Evolutionary conservation across 805 yeast genomes (phyloP).

Genomic region (Ogataea pignaliae): DNA sequence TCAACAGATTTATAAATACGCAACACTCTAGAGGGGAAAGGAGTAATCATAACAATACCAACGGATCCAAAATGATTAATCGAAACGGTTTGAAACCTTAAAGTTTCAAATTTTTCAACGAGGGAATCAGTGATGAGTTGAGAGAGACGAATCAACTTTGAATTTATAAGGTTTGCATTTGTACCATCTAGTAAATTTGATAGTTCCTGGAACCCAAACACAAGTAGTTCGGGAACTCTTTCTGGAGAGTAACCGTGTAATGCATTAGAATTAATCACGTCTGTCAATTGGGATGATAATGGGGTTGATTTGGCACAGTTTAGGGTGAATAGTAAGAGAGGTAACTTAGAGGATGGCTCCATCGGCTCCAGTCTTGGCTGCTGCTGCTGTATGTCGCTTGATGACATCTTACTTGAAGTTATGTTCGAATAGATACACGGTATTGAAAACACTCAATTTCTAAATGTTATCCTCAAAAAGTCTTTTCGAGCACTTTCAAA

Average conservation of each 20-base stretch:
- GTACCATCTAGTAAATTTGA: conserved; percentile 54
- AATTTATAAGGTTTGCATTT: conserved; percentile 33
- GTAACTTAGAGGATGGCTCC: conserved; percentile 8
- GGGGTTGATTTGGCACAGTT: conserved; percentile 51
- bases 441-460: no score
- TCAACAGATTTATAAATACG: conserved; percentile 21
- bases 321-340: conserved; percentile 37
- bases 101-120: conserved; percentile 27
- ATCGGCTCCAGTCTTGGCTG: no score
- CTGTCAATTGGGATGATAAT: conserved; percentile 25
- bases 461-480: no score
- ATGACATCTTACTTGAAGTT: no score
- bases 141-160: conserved; percentile 34
- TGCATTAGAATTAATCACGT: conserved; percentile 5
- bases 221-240: conserved; percentile 42
- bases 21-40: conserved; percentile 26
- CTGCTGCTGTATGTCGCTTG: no score
- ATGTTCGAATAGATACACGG: no score
- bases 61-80: conserved; percentile 52
- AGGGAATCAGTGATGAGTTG: conserved; percentile 34
- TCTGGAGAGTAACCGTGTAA: conserved; percentile 17
- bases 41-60: conserved; percentile 48
- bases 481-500: no score
- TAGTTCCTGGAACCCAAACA: conserved; percentile 66
- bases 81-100: conserved; percentile 38